Base-by-base conservation (phyloP, 2,329 filamentous ascomycete species). In the Cladosporium halotolerans region DNA sequence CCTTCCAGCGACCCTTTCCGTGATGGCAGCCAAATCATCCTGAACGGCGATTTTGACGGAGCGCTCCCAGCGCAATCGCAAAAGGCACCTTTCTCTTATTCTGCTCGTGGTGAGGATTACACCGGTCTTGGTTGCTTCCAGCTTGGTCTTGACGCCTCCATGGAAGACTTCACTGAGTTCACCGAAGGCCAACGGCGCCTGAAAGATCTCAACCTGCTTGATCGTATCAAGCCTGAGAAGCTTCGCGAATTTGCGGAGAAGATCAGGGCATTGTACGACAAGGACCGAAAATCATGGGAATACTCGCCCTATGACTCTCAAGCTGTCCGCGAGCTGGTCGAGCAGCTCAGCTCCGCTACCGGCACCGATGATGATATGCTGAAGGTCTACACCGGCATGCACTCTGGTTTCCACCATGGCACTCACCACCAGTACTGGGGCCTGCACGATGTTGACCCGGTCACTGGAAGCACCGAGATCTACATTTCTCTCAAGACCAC, bases 401-500 rank as follows among this genome's bases (percentile, higher is more conserved):
- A 62, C 44, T 62, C 60, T 16, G 60, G 60, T 14, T 62, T 61
- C 52, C 60, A 60, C 52, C 45, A 52, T 14, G 49, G 52, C 32
- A 53, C 55, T 31, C 54, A 56, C 34, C 49, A 58, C 34, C 59
- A 62, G 19, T 61, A 55, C 52, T 63, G 60, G 60, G 61, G 61
- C 13, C 46, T 63, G 28, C 60, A 59, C 50, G 58, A 60, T 9
- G 45, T 51, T 14, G 56, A 60, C 19, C 28, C 44, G 9, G 31
- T 38, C 32, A 54, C 58, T 45, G 63, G 60, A 11, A 65, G 63
- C 3, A 57, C 69, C 4, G 68, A 72, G 39, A 67, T 73, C 13
- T 77, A 69, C 45, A 63, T 73, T 11, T 77, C 74, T 4, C 71
- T 72, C 45, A 73, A 73, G 38, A 69, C 69, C 2, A 66, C 68